phyloP scores from a whole-genome alignment of 2,329 filamentous ascomycete species.

The Colletotrichum sansevieriae region DNA sequence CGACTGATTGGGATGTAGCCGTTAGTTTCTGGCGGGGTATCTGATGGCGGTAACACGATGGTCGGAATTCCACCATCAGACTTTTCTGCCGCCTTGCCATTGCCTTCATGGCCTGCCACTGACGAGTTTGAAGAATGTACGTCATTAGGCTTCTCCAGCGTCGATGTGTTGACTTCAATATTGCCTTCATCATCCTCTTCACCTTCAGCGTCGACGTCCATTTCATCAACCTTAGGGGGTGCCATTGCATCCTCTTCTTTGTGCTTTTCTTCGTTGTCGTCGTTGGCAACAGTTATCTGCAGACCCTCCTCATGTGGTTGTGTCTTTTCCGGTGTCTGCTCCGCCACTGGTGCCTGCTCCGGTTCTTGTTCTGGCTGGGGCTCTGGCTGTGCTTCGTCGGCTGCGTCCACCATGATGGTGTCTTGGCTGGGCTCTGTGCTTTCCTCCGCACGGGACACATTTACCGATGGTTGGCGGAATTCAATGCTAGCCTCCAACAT shows the following conservation, averaged over 20 bases:
- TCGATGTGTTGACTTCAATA: slow-evolving; percentile 62
- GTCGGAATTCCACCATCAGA: slow-evolving; percentile 47
- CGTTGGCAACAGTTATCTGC: slow-evolving; percentile 59
- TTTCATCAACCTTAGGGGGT: slow-evolving; percentile 53
- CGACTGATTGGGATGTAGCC: slow-evolving; percentile 55
- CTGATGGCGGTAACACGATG: slow-evolving; percentile 48
- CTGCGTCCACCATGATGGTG: slow-evolving; percentile 66
- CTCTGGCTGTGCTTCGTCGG: slow-evolving; percentile 46
- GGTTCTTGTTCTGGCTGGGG: slow-evolving; percentile 33
- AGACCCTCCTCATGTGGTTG: background rate
- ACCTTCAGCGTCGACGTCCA: slow-evolving; percentile 54
- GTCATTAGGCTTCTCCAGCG: slow-evolving; percentile 47
- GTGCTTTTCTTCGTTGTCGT: slow-evolving; percentile 43
- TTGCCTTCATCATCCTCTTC: slow-evolving; percentile 55
- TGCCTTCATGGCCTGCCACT: slow-evolving; percentile 46
- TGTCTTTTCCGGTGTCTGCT: slow-evolving; percentile 42
- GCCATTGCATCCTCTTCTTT: slow-evolving; percentile 46
- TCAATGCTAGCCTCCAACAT: slow-evolving; percentile 78
- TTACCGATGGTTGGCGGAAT: slow-evolving; percentile 58
- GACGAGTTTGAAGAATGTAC: slow-evolving; percentile 46
- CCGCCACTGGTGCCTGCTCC: slow-evolving; percentile 44
- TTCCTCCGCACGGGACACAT: slow-evolving; percentile 51
- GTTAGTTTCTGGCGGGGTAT: slow-evolving; percentile 63
- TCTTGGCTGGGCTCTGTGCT: slow-evolving; percentile 58
- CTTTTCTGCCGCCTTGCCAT: slow-evolving; percentile 45